phyloP scores from a whole-genome alignment of 2,329 filamentous ascomycete genomes.

The Cladosporium sp. region DNA sequence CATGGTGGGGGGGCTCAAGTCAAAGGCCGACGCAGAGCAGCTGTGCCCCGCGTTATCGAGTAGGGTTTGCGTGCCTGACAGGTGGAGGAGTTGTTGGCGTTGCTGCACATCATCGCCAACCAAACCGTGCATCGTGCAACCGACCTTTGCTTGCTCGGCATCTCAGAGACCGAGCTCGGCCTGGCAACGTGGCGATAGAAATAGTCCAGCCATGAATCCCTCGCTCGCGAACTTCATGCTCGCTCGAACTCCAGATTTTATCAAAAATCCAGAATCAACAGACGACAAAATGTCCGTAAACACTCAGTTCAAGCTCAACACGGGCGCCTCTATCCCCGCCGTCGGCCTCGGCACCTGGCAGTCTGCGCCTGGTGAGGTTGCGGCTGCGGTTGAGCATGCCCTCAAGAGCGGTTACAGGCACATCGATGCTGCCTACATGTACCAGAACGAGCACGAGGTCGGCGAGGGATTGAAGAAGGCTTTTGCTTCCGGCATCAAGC shows the following conservation, averaged over 20 bases:
- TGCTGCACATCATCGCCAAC: slow-evolving; percentile 1
- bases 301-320: slow-evolving; percentile 34
- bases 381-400: slow-evolving; percentile 44
- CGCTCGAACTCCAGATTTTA: slow-evolving; percentile 25
- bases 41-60: not conserved
- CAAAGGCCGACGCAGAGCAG: not conserved
- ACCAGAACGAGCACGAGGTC: slow-evolving; percentile 43
- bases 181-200: not conserved
- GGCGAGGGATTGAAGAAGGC: slow-evolving; percentile 48
- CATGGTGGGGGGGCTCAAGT: not conserved
- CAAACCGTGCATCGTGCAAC: not conserved
- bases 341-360: slow-evolving; percentile 39
- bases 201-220: slow-evolving; percentile 24
- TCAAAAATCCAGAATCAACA: slow-evolving; percentile 22
- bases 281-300: slow-evolving; percentile 25
- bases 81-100: not conserved
- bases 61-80: not conserved
- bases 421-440: slow-evolving; percentile 60
- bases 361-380: slow-evolving; percentile 41
- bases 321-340: slow-evolving; percentile 36
- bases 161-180: not conserved
- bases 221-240: slow-evolving; percentile 29
- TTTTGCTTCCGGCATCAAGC: slow-evolving; percentile 41
- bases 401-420: slow-evolving; percentile 48
- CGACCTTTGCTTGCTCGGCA: slow-evolving; percentile 5